Percentiles rank a stretch among this genome's conserved stretches.
phyloP scores from a whole-genome alignment of 169 alveolate genomes.

The Theileria luwenshuni region DNA sequence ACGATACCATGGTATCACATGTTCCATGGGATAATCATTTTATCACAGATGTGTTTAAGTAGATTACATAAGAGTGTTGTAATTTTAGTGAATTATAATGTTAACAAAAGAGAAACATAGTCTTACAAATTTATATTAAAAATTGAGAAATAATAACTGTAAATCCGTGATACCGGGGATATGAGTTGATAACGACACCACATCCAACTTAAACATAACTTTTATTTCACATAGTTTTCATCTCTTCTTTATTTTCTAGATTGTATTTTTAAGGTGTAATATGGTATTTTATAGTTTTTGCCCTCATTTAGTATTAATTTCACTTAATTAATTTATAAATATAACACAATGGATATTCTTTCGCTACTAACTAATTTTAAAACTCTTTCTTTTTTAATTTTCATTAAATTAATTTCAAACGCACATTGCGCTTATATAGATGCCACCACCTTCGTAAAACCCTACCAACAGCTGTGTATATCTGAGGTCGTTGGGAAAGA shows the following conservation, averaged over 20 bases:
- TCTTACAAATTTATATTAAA: background rate
- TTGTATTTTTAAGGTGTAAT: background rate
- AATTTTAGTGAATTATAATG: background rate
- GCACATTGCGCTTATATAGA: slow-evolving; percentile 45
- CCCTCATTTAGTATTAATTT: background rate
- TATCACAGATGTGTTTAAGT: background rate
- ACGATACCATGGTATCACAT: background rate
- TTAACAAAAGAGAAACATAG: background rate
- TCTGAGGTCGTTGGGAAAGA: slow-evolving; percentile 62
- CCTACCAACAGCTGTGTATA: slow-evolving; percentile 34
- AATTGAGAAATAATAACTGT: background rate
- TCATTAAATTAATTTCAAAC: background rate
- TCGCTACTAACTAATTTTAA: background rate
- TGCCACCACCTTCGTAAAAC: slow-evolving; percentile 37
- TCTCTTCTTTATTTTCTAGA: background rate
- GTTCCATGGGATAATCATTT: background rate
- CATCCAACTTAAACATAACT: background rate
- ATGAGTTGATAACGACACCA: no score
- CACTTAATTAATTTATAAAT: background rate
- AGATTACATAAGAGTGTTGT: background rate
- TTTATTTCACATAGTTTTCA: background rate
- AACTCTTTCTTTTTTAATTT: background rate
- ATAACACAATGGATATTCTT: background rate
- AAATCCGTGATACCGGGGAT: no score
- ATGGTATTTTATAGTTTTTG: background rate